Percentiles rank a stretch among this genome's conserved stretches.
Evolutionary conservation across 148 eudicot species (phyloP).

Genomic region (Polygonum aviculare): DNA sequence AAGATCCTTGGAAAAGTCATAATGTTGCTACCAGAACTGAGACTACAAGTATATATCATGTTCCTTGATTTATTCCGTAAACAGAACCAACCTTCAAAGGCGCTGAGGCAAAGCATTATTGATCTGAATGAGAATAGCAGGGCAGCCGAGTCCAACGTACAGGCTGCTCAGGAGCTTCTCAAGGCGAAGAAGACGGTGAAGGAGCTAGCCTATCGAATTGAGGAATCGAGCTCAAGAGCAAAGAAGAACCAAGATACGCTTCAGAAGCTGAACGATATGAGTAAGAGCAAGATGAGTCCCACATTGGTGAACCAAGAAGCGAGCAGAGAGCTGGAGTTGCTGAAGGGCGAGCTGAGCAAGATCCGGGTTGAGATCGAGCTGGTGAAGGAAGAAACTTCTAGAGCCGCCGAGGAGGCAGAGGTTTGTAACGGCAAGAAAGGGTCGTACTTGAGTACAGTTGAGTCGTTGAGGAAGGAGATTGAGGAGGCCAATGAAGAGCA

Average conservation of each 20-base stretch:
- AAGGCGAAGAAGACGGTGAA: conserved; percentile 45
- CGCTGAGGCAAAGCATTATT: conserved; percentile 36
- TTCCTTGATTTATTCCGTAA: not conserved
- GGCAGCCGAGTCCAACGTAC: conserved; percentile 32
- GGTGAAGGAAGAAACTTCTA: conserved; percentile 38
- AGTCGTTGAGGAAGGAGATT: conserved; percentile 43
- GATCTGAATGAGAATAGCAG: conserved; percentile 30
- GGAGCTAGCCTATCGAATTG: conserved; percentile 38
- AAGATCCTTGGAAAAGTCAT: not conserved
- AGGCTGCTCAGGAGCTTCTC: conserved; percentile 50
- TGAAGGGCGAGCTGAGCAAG: conserved; percentile 58
- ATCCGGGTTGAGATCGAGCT: conserved; percentile 56
- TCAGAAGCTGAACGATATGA: conserved; percentile 21
- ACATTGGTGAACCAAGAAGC: conserved; percentile 17
- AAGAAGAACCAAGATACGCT: conserved; percentile 20
- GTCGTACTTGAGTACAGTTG: conserved; percentile 23
- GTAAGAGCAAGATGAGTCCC: conserved; percentile 9
- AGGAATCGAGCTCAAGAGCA: conserved; percentile 40
- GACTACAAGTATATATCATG: no score
- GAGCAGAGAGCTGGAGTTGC: conserved; percentile 36
- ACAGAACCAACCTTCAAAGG: conserved; percentile 44
- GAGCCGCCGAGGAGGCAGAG: conserved; percentile 50
- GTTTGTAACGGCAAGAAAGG: conserved; percentile 26
- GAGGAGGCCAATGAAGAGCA: conserved; percentile 74
- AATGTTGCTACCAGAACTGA: not conserved